These are phyloP conservation scores for Phoenix dactylifera DNA, from an alignment of 176 grass and related monocot genomes.

Conservation along the genomic window DNA sequence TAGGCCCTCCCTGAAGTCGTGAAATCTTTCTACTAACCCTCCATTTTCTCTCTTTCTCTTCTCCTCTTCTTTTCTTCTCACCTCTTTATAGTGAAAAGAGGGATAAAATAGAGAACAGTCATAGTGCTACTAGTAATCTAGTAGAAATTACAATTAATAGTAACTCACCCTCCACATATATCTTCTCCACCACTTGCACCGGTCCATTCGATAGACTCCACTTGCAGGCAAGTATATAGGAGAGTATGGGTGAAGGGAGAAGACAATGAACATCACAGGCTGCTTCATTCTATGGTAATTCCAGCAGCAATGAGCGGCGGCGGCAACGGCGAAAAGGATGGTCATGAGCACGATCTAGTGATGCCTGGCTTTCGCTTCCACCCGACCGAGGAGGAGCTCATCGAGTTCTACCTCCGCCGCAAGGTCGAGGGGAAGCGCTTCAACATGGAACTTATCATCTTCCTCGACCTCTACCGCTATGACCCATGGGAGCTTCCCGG, in stretches of 20 bases:
- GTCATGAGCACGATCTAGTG: not conserved
- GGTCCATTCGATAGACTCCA: not conserved
- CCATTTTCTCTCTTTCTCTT: not conserved
- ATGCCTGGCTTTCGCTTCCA: not conserved
- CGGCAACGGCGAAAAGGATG: not conserved
- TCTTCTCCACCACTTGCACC: too few species aligned
- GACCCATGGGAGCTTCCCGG: not conserved
- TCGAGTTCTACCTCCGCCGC: constrained; percentile 1
- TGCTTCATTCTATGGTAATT: not conserved
- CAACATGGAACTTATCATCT: not conserved
- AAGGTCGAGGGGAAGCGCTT: constrained; percentile 2
- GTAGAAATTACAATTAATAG: not conserved
- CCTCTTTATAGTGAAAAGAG: not conserved
- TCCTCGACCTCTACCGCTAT: not conserved
- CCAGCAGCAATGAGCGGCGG: not conserved
- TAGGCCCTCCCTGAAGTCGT: not conserved
- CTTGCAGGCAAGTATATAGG: not conserved
- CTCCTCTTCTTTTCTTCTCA: not conserved
- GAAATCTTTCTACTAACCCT: not conserved
- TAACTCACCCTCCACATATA: too few species aligned
- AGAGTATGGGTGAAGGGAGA: not conserved
- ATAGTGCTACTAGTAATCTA: not conserved
- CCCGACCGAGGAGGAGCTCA: not conserved
- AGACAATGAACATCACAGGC: not conserved
- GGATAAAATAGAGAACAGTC: too few species aligned